Evolutionary conservation across 2,329 filamentous ascomycete species (phyloP), one percentile per base, ranked within the genome.

Genomic region (Drechslera avenae): DNA sequence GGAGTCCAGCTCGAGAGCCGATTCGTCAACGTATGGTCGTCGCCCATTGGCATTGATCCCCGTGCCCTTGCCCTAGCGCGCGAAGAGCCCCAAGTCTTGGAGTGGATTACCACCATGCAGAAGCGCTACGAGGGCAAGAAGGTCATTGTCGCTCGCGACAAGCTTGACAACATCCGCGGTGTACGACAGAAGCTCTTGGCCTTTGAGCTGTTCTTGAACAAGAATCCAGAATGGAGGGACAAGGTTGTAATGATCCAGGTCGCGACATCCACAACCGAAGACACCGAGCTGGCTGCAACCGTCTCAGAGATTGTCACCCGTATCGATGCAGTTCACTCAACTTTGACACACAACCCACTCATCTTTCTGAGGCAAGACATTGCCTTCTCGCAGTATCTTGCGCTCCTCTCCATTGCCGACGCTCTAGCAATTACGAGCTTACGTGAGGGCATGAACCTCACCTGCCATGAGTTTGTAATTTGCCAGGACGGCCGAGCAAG

Each of bases 321-420:
- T 52, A 93, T 97, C 71, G 96, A 97, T 73, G 94, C 91, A 1
- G 86, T 86, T 1, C 92, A 92, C 80, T 92, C 92, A 5, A 96
- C 91, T 19, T 80, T 97, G 41, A 90, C 91, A 0, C 94, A 97
- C 66, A 91, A 96, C 67, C 93, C 93, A 1, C 83, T 97, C 9
- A 89, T 97, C 5, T 97, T 97, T 73, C 79, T 97, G 45, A 92
- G 95, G 74, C 93, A 97, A 73, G 93, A 97, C 64, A 94, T 97
- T 52, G 87, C 90, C 50, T 96, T 96, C 68, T 81, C 89, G 0
- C 92, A 97, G 69, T 97, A 97, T 66, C 82, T 97, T n/a, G 93
- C 92, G 1, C 79, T 97, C 6, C 81, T 97, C 39, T 91, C 90
- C 3, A 87, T 95, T 44, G 94, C 93, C 2, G 92, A 97, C 75